Evolutionary conservation across 1,139 yeast species (phyloP), one percentile per base, ranked within the genome.

Genomic region (Yamadazyma taylorii): DNA sequence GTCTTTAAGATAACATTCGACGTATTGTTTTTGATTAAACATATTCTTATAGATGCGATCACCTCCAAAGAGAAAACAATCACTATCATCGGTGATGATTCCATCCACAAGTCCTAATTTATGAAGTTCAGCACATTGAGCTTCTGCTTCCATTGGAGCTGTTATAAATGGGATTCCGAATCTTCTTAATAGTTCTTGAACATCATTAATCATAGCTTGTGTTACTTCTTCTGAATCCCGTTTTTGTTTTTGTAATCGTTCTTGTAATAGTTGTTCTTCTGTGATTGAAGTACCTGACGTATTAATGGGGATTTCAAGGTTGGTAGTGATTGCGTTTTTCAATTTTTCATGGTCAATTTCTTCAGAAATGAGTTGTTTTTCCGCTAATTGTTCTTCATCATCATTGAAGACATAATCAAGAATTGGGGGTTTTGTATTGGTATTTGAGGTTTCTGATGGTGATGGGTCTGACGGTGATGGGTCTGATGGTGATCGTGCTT

Each of bases 61-160:
- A 1, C 96, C 97, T 0, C 97, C 98, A 66, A 94, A 94, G 31
- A 94, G 61, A 51, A 94, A 92, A 37, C 96, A 89, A 73, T 94
- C 99, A 50, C 96, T 87, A 67, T 94, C 99, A 58, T 94, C 99
- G 0, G 98, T 94, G 14, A 94, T 83, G 15, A 92, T 85, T 0
- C 98, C 99, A 59, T 94, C 98, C 2, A 92, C 97, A 17, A 92
- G 68, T 0, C 77, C 78, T 13, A 88, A 58, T 17, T 62, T 60
- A 34, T 78, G 61, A 9, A 92, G 63, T 47, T 82, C 87, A 0
- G 96, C 97, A 61, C 98, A 92, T 54, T 92, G 98, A 0, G 97
- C 97, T 64, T 92, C 98, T 1, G 98, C 98, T 61, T 92, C 98
- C 88, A 87, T 88, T 0, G 97, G 97, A 0, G 97, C 97, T 0